These are phyloP conservation scores for Phaeosphaeriaceae sp. DNA, from an alignment of 2,329 filamentous ascomycete genomes.

Conservation along the genomic window DNA sequence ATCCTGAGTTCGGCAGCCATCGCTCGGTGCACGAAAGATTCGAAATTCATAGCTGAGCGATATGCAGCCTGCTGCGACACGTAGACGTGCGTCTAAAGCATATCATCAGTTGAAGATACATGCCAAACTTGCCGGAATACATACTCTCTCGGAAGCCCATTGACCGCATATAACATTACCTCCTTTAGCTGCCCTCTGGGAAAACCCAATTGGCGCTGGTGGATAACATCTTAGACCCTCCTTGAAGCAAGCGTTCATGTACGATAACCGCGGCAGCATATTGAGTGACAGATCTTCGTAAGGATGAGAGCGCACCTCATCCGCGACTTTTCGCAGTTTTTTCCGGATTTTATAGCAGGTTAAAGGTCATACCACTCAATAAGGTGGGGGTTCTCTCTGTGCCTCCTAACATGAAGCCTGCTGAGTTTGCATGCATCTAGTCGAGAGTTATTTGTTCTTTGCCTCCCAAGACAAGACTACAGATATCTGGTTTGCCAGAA, in stretches of 20 bases:
- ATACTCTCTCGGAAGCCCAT: not conserved
- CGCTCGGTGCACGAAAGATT: slow-evolving; percentile 33
- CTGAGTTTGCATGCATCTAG: slow-evolving; percentile 36
- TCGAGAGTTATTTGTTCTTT: slow-evolving; percentile 9
- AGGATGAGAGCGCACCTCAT: slow-evolving; percentile 16
- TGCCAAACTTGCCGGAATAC: not conserved
- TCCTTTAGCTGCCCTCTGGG: slow-evolving; percentile 13
- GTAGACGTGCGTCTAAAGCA: not conserved
- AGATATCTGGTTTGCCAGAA: slow-evolving; percentile 36
- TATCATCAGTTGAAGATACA: not conserved
- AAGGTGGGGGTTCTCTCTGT: slow-evolving; percentile 40
- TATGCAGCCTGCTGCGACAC: slow-evolving; percentile 25
- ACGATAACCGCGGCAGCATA: slow-evolving; percentile 24
- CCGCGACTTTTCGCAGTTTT: slow-evolving; percentile 10
- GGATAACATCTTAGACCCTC: slow-evolving; percentile 49
- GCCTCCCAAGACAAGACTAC: slow-evolving; percentile 32
- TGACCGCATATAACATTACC: slow-evolving; percentile 2
- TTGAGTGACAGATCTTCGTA: slow-evolving; percentile 31
- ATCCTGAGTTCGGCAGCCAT: slow-evolving; percentile 21
- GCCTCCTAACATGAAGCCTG: slow-evolving; percentile 27
- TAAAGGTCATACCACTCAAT: slow-evolving; percentile 39
- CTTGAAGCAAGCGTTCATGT: slow-evolving; percentile 43
- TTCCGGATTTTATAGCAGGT: slow-evolving; percentile 24
- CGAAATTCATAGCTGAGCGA: slow-evolving; percentile 29
- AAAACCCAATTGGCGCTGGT: slow-evolving; percentile 39